Evolutionary conservation across 495 filamentous ascomycete genomes (phyloP), one percentile per base, ranked within the genome.

Genomic region (Letharia lupina): DNA sequence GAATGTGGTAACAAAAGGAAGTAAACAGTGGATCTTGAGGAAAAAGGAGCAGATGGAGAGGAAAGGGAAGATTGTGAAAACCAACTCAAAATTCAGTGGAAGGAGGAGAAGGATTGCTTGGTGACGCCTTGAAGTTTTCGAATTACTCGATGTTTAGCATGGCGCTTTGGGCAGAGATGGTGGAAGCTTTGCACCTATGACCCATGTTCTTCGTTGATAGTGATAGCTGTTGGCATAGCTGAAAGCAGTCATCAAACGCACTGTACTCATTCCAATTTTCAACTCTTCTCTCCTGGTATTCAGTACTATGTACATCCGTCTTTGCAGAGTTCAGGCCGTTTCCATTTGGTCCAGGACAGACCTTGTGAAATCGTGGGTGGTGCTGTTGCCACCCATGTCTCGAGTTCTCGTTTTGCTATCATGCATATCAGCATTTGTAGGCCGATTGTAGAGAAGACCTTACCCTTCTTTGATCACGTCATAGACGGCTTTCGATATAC

Each of bases 401-500:
- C 86, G 87, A 63, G 94, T 98, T 68, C 91, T 86, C 73, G 84
- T 81, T 78, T 90, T 85, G 68, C 93, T 94, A 73, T 73, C 64
- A 52, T 61, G 42, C 42, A 33, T 58, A 70, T 82, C 69, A 80
- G 75, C 47, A 70, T 48, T 63, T 16, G 13, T 37, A 66, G 35
- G 63, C 41, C 44, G 20, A 10, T 60, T 35, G 1, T 40, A 15
- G 15, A 40, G n/a, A 9, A 33, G 16, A 16, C 23, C 16, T 82
- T 81, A 95, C 91, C 91, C 91, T 76, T 97, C 90, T 69, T 85
- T 84, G 77, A 98, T 97, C 52, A 98, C 94, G 75, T 91, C 89
- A 74, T 98, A 98, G 62, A 98, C 90, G 65, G 91, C 92, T 85
- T 93, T 95, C 69, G 91, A 96, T 77, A 98, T 96, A 71, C 94